Evolutionary conservation across 768 basidiomycete genomes (phyloP).

Genomic region (Postia placenta): DNA sequence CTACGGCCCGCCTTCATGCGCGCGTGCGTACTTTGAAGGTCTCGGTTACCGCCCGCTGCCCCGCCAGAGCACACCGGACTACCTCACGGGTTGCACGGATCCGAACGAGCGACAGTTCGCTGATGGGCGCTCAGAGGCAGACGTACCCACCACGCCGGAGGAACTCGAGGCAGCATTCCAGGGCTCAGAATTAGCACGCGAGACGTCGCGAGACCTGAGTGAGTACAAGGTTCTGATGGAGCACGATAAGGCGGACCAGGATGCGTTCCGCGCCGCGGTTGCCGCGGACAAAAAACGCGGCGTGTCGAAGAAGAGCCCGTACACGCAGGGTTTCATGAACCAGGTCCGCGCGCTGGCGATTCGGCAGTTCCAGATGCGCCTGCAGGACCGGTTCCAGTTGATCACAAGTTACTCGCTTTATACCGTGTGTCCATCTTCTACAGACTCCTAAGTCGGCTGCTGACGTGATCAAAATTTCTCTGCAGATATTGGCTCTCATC

Average conservation of each 20-base stretch:
- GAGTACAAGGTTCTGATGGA: constrained; percentile 54
- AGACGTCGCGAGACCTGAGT: constrained; percentile 40
- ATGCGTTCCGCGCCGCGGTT: constrained; percentile 73
- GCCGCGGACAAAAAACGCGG: constrained; percentile 71
- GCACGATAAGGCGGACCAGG: constrained; percentile 60
- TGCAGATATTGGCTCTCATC: constrained; percentile 50
- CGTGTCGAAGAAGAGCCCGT: constrained; percentile 73
- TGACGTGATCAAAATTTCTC: not conserved
- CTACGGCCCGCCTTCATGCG: constrained; percentile 68
- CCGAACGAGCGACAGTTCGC: constrained; percentile 81
- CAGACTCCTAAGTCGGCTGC: not conserved
- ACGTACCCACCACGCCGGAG: constrained; percentile 64
- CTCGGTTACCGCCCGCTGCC: constrained; percentile 71
- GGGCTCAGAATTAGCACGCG: constrained; percentile 37
- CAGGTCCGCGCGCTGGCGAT: constrained; percentile 68
- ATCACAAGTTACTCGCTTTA: constrained; percentile 62
- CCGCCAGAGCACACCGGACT: constrained; percentile 83
- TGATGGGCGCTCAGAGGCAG: constrained; percentile 45
- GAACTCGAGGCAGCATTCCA: constrained; percentile 61
- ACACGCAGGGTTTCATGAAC: constrained; percentile 70
- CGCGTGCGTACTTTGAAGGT: constrained; percentile 71
- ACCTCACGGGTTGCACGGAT: constrained; percentile 79
- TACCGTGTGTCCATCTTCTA: constrained; percentile 31
- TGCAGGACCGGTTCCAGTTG: constrained; percentile 77
- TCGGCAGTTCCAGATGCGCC: constrained; percentile 65